These are phyloP conservation scores for Clarkia xantiana DNA, from an alignment of 345 rosid genomes.

Conservation along the genomic window DNA sequence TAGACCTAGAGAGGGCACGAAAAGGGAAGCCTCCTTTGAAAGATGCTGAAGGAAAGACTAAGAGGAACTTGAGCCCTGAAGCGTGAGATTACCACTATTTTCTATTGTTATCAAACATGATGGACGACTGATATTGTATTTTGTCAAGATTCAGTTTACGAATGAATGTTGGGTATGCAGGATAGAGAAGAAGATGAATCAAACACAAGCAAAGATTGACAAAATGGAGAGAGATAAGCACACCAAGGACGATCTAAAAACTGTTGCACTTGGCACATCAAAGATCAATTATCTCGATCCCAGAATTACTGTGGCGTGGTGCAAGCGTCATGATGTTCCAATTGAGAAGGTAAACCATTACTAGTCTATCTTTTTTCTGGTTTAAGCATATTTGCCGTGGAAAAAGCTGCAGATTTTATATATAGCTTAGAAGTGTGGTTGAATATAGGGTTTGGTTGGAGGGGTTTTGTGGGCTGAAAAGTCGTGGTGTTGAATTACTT, in stretches of 20 bases:
- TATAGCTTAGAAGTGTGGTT: not conserved
- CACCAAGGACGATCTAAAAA: slow-evolving; percentile 81
- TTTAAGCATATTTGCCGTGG: not conserved
- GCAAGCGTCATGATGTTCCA: slow-evolving; percentile 95
- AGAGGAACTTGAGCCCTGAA: slow-evolving; percentile 57
- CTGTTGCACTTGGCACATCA: slow-evolving; percentile 90
- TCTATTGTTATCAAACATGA: no score
- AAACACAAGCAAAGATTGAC: slow-evolving; percentile 52
- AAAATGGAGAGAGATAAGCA: slow-evolving; percentile 58
- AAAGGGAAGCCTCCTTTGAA: slow-evolving; percentile 79
- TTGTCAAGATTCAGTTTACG: not conserved
- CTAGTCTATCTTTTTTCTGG: not conserved
- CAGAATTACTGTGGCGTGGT: slow-evolving; percentile 97
- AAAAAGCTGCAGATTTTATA: not conserved
- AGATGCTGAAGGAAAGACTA: slow-evolving; percentile 79
- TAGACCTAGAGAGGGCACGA: slow-evolving; percentile 68
- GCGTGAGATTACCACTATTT: slow-evolving; percentile 35
- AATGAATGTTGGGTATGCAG: slow-evolving; percentile 20
- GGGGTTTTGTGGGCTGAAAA: no score
- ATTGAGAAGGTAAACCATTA: slow-evolving; percentile 66
- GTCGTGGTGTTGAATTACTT: no score
- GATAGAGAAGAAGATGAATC: slow-evolving; percentile 55
- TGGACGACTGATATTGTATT: no score
- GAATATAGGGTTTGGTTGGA: no score
- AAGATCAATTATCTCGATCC: slow-evolving; percentile 95